A percentile compares a stretch with the other conserved stretches of the same genome.
phyloP scores from a whole-genome alignment of 2,329 filamentous ascomycete species.

The Cytospora chrysosperma region DNA sequence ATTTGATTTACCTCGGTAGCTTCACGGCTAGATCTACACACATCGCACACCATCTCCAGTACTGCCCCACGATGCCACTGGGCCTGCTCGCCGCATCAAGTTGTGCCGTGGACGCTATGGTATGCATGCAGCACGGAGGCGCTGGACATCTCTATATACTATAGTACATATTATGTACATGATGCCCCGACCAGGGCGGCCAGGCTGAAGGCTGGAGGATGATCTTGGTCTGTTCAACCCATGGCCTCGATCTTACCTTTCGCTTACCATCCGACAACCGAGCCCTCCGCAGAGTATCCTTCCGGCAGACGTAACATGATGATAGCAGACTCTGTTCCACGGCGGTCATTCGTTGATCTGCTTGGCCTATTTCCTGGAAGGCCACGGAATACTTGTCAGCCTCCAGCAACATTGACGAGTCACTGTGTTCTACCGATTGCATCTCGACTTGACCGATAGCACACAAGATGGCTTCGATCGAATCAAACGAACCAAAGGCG shows the following conservation, averaged over 20 bases:
- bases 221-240: not conserved
- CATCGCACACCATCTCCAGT: not conserved
- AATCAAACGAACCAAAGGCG: not conserved
- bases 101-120: not conserved
- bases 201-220: not conserved
- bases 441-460: not conserved
- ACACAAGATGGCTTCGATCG: not conserved
- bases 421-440: not conserved
- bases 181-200: slow-evolving; percentile 1
- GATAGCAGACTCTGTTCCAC: not conserved
- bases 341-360: not conserved
- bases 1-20: not conserved
- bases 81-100: not conserved
- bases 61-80: not conserved
- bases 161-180: not conserved
- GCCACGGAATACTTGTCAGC: not conserved
- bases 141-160: not conserved
- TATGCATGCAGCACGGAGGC: slow-evolving; percentile 6
- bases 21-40: not conserved
- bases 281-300: slow-evolving; percentile 3
- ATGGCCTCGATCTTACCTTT: slow-evolving; percentile 5
- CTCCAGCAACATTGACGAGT: not conserved
- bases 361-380: not conserved
- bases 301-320: slow-evolving; percentile 10
- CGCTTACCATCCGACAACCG: slow-evolving; percentile 16